phyloP scores from a whole-genome alignment of 768 basidiomycete genomes.

The Lentinula sp. region DNA sequence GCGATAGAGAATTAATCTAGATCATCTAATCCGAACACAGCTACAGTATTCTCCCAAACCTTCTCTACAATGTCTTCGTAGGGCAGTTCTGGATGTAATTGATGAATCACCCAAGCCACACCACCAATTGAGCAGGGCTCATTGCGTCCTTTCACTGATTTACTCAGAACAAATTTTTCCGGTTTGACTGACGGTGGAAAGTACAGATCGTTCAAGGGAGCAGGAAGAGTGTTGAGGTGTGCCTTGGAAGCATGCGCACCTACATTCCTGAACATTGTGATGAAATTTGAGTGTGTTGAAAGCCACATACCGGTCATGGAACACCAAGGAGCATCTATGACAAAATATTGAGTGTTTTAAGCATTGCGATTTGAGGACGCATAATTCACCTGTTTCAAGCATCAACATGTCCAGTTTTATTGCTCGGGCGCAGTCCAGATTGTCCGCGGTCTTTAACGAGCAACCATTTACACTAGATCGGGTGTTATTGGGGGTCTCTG shows the following conservation, averaged over 20 bases:
- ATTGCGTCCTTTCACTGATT: constrained; percentile 70
- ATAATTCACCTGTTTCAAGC: constrained; percentile 62
- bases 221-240: constrained; percentile 42
- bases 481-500: background rate
- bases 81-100: constrained; percentile 31
- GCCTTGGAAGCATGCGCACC: constrained; percentile 51
- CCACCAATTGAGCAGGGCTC: constrained; percentile 63
- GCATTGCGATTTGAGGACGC: background rate
- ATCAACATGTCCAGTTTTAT: constrained; percentile 58
- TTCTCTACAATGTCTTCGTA: constrained; percentile 51
- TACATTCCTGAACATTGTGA: background rate
- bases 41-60: constrained; percentile 59
- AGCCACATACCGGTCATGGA: constrained; percentile 40
- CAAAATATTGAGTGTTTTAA: background rate
- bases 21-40: constrained; percentile 49
- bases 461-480: constrained; percentile 62
- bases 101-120: constrained; percentile 67
- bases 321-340: constrained; percentile 66
- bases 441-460: constrained; percentile 66
- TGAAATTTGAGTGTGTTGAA: background rate
- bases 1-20: constrained; percentile 47
- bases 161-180: constrained; percentile 52
- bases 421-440: constrained; percentile 44
- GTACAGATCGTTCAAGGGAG: constrained; percentile 38
- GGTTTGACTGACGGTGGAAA: constrained; percentile 46